A percentile compares a stretch with the other conserved stretches of the same genome.
These are phyloP conservation scores for Zygosaccharomyces pseudobailii DNA, from an alignment of 1,139 yeast genomes.

Conservation along the genomic window DNA sequence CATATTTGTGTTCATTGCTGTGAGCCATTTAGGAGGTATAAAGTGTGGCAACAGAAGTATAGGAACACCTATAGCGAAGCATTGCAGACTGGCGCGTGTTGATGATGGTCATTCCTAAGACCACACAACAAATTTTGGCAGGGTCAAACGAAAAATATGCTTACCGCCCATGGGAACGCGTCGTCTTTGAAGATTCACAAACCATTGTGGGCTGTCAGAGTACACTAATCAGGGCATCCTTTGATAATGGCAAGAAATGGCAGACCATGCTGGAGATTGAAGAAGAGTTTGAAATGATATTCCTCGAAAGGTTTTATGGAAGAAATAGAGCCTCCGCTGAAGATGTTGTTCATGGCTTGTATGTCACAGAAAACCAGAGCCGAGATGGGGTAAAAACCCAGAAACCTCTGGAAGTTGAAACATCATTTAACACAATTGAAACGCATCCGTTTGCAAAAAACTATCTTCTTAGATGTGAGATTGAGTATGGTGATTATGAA, in stretches of 20 bases:
- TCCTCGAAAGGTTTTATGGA: conserved; percentile 16
- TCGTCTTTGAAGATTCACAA: too few relatives aligned
- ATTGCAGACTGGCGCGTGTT: background rate
- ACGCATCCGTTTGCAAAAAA: too few relatives aligned
- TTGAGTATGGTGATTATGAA: too few relatives aligned
- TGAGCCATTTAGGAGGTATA: background rate
- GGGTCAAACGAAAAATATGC: too few relatives aligned
- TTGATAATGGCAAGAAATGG: too few relatives aligned
- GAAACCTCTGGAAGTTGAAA: background rate
- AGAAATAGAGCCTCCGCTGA: conserved; percentile 23
- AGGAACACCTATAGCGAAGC: background rate
- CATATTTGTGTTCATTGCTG: background rate
- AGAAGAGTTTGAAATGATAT: conserved; percentile 11
- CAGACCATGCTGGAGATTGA: too few relatives aligned
- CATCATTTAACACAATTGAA: background rate
- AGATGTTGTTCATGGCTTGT: conserved; percentile 6
- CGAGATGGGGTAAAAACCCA: conserved; percentile 18
- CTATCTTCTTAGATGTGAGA: too few relatives aligned
- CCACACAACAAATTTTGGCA: background rate
- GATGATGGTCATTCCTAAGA: background rate
- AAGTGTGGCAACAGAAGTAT: background rate
- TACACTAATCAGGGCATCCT: too few relatives aligned
- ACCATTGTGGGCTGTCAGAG: too few relatives aligned
- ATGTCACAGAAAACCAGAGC: conserved; percentile 28
- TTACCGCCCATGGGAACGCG: too few relatives aligned